Evolutionary conservation across 2,329 filamentous ascomycete species (phyloP), one percentile per base, ranked within the genome.

Genomic region (Penicillium psychrosexuale): DNA sequence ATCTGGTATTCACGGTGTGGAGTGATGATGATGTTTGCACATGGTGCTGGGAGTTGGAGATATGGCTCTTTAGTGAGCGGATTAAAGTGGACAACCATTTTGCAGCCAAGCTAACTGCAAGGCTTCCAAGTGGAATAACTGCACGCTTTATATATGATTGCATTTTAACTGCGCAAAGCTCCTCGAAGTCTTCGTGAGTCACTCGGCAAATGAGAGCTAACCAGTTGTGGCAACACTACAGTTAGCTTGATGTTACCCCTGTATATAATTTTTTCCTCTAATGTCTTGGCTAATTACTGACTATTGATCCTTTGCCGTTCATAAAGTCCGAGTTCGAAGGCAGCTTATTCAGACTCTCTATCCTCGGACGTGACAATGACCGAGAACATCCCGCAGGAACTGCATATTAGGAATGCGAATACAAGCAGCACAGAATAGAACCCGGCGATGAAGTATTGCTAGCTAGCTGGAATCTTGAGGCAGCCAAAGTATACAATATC

Each of bases 21-120:
- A 12, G 66, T 68, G 51, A 69, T 57, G 49, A 68, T 67, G 37
- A 68, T 65, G 30, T 66, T 59, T 9, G 57, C 47, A 17, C 57
- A 58, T 13, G 66, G 66, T 5, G 56, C 50, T 5, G 59, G 59
- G 15, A 69, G 61, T n/a, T 59, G 62, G 15, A 69, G 57, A 48
- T 66, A 67, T 9, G 63, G 63, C 50, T 68, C 66, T n/a, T 49
- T 51, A 3, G 59, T 62, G 37, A 36, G 8, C 5, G 55, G 46
- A 40, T 63, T 60, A 36, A 55, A 54, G 4, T 54, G 33, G 19
- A 66, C 44, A 9, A 45, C 46, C 64, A 68, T 68, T 37, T 53
- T 61, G 19, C 33, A 15, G 1, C 1, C n/a, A 36, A 9, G 19
- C 9, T 5, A 17, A 4, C 8, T 15, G 6, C 15, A 15, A 17